Evolutionary conservation across 192 early-diverging fungal genomes (phyloP), one percentile per base, ranked within the genome.

Genomic region (Entomortierella beljakovae): DNA sequence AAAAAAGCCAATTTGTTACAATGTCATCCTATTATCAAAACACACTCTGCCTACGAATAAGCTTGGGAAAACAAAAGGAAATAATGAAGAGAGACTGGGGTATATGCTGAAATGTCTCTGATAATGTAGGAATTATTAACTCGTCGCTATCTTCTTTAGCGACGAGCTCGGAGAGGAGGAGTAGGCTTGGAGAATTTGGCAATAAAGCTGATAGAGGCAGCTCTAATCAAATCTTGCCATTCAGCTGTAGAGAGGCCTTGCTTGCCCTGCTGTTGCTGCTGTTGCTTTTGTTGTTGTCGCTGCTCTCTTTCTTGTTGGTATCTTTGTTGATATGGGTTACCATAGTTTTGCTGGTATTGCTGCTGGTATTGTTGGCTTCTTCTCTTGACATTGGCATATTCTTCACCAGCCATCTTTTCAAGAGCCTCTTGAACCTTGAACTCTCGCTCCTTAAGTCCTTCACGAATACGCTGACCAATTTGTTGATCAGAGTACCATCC

Each of bases 381-480:
- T 7, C 75, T 61, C 68, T 79, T 79, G 67, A 79, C 56, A 20
- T 70, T 69, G 34, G 46, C 61, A 40, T 79, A 79, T 29, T 79
- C 75, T 18, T 79, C 75, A 15, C 75, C 75, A 20, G 75, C 75
- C 75, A 79, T 79, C 62, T 70, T 79, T 37, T 79, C 75, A 5
- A 79, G 62, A 0, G 75, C 61, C 50, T 79, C 75, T 50, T 79
- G 75, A 10, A 79, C 61, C 8, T 65, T 46, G 37, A 70, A 68
- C 33, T 79, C 75, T 20, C 75, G 66, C 34, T 79, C 62, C 16
- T 69, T 68, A 61, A 79, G 23, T n/a, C 75, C 55, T 31, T 79
- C 68, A 0, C 75, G 75, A 33, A 79, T 70, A 9, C 75, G 75
- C 54, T 79, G 75, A 1, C 75, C 75, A 37, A 79, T 64, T 20